A percentile compares a stretch with the other conserved stretches of the same genome.
These are phyloP conservation scores for Golubevia pallescens DNA, from an alignment of 1,284 basidiomycete species.

Conservation along the genomic window DNA sequence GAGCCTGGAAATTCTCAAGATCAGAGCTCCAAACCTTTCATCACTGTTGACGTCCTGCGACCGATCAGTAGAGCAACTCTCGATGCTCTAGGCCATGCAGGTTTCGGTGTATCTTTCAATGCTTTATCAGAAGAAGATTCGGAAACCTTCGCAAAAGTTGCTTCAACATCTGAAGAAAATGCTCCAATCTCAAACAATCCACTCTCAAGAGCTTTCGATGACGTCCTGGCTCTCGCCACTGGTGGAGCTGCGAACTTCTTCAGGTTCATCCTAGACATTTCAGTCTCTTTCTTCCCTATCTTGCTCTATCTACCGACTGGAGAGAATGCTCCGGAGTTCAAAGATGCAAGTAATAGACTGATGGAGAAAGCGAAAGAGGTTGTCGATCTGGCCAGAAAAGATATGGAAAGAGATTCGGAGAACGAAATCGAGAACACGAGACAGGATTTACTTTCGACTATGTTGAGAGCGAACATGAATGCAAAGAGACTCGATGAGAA, in stretches of 20 bases:
- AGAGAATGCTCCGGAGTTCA: neutral
- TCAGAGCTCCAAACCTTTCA: neutral
- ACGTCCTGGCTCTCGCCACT: slow-evolving; percentile 2
- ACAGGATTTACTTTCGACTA: neutral
- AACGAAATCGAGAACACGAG: neutral
- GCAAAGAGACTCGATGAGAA: neutral
- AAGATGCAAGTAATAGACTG: slow-evolving; percentile 3
- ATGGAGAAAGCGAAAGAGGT: slow-evolving; percentile 5
- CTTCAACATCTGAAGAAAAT: neutral
- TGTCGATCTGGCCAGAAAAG: slow-evolving; percentile 1
- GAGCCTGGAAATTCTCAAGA: neutral
- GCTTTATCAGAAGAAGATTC: slow-evolving; percentile 3
- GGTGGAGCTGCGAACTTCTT: neutral
- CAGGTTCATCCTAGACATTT: slow-evolving; percentile 5
- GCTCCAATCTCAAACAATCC: slow-evolving; percentile 5
- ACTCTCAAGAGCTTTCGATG: slow-evolving; percentile 10
- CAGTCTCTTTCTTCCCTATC: slow-evolving; percentile 7
- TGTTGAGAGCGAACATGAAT: neutral
- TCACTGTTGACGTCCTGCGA: slow-evolving; percentile 9
- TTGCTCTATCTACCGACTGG: slow-evolving; percentile 1
- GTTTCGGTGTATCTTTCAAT: slow-evolving; percentile 6
- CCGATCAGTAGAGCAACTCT: slow-evolving; percentile 4
- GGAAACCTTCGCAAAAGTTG: neutral
- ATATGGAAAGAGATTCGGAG: neutral
- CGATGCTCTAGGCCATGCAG: slow-evolving; percentile 13